Evolutionary conservation across 495 filamentous ascomycete species (phyloP), one percentile per base, ranked within the genome.

Genomic region (Pseudoneurospora amorphoporcata): DNA sequence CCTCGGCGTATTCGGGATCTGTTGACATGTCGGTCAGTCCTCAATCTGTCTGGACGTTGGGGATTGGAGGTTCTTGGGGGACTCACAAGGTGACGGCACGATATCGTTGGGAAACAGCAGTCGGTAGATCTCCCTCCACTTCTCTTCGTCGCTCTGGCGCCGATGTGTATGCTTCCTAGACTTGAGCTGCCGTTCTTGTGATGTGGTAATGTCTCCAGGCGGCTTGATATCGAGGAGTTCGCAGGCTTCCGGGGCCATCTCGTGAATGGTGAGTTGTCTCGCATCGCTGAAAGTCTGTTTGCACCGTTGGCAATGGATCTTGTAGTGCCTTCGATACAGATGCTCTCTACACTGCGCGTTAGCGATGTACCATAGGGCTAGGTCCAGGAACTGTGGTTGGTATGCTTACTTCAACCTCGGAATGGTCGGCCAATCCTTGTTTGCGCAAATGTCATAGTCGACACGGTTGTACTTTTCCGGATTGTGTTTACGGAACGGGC

Each of bases 51-150:
- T 70, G n/a, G 42, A 17, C 16, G 71, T 8, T 29, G 41, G 29
- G 23, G 2, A 8, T 0, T 7, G 6, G 14, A 32, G 19, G 9
- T 16, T 40, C 41, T 40, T 7, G 45, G n/a, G 38, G 37, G 58
- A 76, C 78, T 77, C 69, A 80, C 78, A 80, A 35, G 79, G 79
- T 32, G 79, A 80, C 29, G 77, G 79, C n/a, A 79, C 70, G 47
- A 8, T 61, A 35, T 75, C 75, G 29, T 72, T 45, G 6, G 79
- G 79, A 43, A 81, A 80, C 3, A 81, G 72, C 8, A 79, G 74
- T 6, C 68, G 71, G 70, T 80, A 81, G 1, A 81, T 76, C 17
- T 81, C 79, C 17, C 38, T 58, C 79, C 79, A 81, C 23, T 80
- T 79, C 7, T 79, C 78, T 17, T 76, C 72, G 23, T 79, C 78